Base-by-base conservation (phyloP, 345 rosid species). In the Aegle marmelos region DNA sequence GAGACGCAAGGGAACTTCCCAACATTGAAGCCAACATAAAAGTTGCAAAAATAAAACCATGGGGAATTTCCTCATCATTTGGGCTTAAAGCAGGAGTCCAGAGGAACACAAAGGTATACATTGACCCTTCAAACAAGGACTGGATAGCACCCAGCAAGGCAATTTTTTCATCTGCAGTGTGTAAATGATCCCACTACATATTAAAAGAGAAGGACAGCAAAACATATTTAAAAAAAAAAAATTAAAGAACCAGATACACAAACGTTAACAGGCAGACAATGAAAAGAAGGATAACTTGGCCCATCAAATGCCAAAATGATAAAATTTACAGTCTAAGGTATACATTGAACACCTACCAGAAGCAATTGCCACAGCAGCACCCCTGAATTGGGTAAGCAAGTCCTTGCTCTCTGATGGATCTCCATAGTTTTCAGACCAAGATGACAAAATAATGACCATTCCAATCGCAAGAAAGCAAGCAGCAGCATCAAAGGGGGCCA, bases 51-150 rank as follows among this genome's bases (percentile, higher is more conserved):
- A 95, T 93, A 78, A 95, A 95, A 79, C 98, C 99, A 68, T 95
- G 98, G 79, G 99, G 99, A 72, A 95, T 93, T 1, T 95, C 96
- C 85, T 95, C 97, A 0, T 88, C 92, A 74, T 87, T 91, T 63
- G 99, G 97, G 86, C 97, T 92, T 72, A 95, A 83, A 68, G 98
- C 96, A 74, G 98, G 98, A 68, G 99, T 93, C 99, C 99, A 95
- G 25, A 95, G 96, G 89, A 95, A 95, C 63, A 95, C 99, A 72
- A 95, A 95, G 77, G 99, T 95, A 83, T 95, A 95, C 99, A 95
- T 95, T 5, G 99, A 95, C 70, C 98, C 98, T 86, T 95, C 99
- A 85, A 95, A 95, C 66, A 95, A 85, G 54, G 99, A 95, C 80
- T 95, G 99, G 70, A 95, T 95, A 63, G 99, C 99, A 19, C 99